These are phyloP conservation scores for Bisporella sp. DNA, from an alignment of 2,329 filamentous ascomycete genomes.

Conservation along the genomic window DNA sequence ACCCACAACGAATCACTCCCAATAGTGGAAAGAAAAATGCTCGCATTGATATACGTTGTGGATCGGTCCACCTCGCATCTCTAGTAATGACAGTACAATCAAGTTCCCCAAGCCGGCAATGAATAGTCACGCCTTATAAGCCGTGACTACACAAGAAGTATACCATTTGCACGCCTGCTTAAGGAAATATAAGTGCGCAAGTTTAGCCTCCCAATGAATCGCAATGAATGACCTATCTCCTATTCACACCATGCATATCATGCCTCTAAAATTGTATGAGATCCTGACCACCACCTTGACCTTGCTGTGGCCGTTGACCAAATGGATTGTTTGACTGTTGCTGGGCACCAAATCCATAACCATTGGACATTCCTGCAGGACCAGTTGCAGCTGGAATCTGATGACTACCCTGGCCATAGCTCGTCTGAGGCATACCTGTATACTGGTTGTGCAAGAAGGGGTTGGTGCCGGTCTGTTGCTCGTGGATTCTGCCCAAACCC, in stretches of 20 bases:
- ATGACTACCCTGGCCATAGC: constrained; percentile 40
- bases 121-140: constrained; percentile 10
- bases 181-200: constrained; percentile 9
- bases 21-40: too few species aligned
- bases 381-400: constrained; percentile 50
- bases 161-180: constrained; percentile 14
- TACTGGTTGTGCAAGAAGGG: constrained; percentile 83
- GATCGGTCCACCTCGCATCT: not conserved
- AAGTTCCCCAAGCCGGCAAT: constrained; percentile 3
- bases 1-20: too few species aligned
- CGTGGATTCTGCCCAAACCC: constrained; percentile 61
- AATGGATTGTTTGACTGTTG: constrained; percentile 45
- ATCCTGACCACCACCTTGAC: constrained; percentile 28
- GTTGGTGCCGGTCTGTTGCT: constrained; percentile 63
- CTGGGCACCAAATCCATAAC: constrained; percentile 35
- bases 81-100: not conserved
- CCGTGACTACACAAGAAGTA: not conserved
- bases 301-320: constrained; percentile 43
- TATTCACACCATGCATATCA: not conserved
- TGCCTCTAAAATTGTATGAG: constrained; percentile 25
- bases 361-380: constrained; percentile 46
- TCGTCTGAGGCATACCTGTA: constrained; percentile 63
- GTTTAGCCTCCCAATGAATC: constrained; percentile 3
- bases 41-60: too few species aligned
- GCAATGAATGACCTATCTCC: constrained; percentile 9